Evolutionary conservation across 257 asterid species (phyloP), one percentile per base, ranked within the genome.

Genomic region (Galeopsis tetrahit): DNA sequence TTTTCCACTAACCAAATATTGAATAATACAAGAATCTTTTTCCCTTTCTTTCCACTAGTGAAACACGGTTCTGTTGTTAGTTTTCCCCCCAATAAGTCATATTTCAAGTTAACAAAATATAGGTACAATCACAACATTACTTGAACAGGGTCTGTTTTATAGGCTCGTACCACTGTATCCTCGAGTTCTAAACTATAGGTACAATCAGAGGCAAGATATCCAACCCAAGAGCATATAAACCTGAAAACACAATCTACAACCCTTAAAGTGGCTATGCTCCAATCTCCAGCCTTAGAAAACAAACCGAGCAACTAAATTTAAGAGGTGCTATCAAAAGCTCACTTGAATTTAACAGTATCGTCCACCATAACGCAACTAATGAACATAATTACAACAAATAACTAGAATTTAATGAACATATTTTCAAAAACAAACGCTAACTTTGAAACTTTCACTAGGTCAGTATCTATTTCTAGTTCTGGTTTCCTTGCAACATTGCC

Each of bases 321-420:
- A 13, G 66, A 39, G 31, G 43, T 52, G 66, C 40, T 58, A 38
- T 40, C 66, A 68, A 38, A 49, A 49, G 39, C 35, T 61, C 6
- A 17, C 13, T 75, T 14, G 39, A 48, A 46, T 21, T 39, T 66
- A 6, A 8, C 63, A 68, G 61, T 5, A 51, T 15, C 65, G 40
- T 59, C 69, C 36, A 32, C 31, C 52, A 32, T 6, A 44, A 9
- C 48, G 38, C 44, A 46, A 11, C 56, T 35, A 43, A 46, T 57
- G 40, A 55, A 40, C 11, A 52, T 42, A 66, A 49, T 13, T 64
- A 43, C 46, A 52, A 28, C 39, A 43, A 21, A 42, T 10, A 49
- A 44, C 32, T 17, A 62, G 6, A 71, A 34, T 33, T 71, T 44
- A n/a, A 48, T 8, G 60, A n/a, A 34, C 21, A 15, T 15, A 46